Evolutionary conservation across 2,329 filamentous ascomycete genomes (phyloP).

Genomic region (Botrytis medusae): DNA sequence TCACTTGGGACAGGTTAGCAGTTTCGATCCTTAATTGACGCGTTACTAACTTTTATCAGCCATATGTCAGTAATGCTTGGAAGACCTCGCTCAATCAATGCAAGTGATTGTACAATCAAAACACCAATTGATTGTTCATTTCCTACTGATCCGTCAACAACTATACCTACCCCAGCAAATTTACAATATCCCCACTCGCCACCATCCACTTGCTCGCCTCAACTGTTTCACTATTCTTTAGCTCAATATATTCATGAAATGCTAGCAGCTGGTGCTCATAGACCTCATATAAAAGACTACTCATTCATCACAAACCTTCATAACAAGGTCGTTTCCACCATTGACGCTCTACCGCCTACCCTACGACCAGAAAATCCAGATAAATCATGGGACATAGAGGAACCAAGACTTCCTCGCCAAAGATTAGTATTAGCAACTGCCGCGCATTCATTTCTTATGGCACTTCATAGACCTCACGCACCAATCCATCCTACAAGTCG

Average conservation of each 20-base stretch:
- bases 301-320: conserved; percentile 17
- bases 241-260: conserved; percentile 22
- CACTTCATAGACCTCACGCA: conserved; percentile 24
- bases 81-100: conserved; percentile 24
- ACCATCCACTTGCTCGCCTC: not conserved
- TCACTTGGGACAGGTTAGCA: conserved; percentile 24
- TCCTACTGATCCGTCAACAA: conserved; percentile 17
- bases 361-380: conserved; percentile 5
- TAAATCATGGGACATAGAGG: conserved; percentile 1
- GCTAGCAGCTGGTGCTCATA: conserved; percentile 13
- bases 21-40: not conserved
- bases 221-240: conserved; percentile 18
- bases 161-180: not conserved
- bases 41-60: conserved; percentile 3
- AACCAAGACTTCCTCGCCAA: conserved; percentile 1
- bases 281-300: conserved; percentile 23
- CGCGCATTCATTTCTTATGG: conserved; percentile 20
- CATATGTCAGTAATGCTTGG: conserved; percentile 25
- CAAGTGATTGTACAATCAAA: conserved; percentile 22
- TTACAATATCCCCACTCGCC: not conserved
- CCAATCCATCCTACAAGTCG: conserved; percentile 21
- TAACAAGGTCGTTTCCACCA: conserved; percentile 2
- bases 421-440: not conserved
- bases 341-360: conserved; percentile 2
- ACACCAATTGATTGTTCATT: conserved; percentile 23